Base-by-base conservation (phyloP, 1,284 basidiomycete genomes). In the Trametes versicolor region DNA sequence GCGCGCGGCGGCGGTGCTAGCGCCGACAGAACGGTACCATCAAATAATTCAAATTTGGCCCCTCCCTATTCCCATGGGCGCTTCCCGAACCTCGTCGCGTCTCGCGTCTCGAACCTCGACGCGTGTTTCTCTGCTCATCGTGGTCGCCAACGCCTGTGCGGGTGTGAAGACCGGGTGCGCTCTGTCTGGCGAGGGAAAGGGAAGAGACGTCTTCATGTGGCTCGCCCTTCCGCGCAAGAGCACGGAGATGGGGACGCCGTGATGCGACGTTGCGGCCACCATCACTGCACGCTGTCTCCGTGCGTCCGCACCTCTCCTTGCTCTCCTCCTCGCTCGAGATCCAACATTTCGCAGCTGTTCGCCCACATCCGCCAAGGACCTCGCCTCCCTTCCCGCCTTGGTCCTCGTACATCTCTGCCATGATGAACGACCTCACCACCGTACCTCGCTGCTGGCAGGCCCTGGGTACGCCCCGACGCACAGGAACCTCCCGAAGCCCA, bases 21-120 rank as follows among this genome's bases (percentile, higher is more conserved):
- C 39, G 13, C 53, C 53, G 37, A 21, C 36, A 8, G 37, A 23
- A 3, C 53, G 37, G 53, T 21, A 23, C n/a, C 53, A 43, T 39
- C 52, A 54, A 53, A 8, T n/a, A 53, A 23, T n/a, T 34, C 53
- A 7, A 43, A 43, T n/a, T 43, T 43, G 53, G 4, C 8, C 53
- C 39, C 23, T 29, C 25, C 23, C 6, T n/a, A 10, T 55, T 27
- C 53, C 39, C 34, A 55, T 10, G 37, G n/a, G n/a, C 17, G 13
- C 23, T 43, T 48, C 23, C 25, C 21, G 45, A 48, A 23, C 3
- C 3, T n/a, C 45, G 45, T 25, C 45, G 45, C 45, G 45, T 48
- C 25, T 25, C 21, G 45, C 15, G 3, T 17, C 41, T 43, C 41
- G 41, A 13, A 13, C 19, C 19, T 43, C 17, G 41, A 43, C 41